Conservation (phyloP, 331 rosid species). For the Quercus lobata region DNA sequence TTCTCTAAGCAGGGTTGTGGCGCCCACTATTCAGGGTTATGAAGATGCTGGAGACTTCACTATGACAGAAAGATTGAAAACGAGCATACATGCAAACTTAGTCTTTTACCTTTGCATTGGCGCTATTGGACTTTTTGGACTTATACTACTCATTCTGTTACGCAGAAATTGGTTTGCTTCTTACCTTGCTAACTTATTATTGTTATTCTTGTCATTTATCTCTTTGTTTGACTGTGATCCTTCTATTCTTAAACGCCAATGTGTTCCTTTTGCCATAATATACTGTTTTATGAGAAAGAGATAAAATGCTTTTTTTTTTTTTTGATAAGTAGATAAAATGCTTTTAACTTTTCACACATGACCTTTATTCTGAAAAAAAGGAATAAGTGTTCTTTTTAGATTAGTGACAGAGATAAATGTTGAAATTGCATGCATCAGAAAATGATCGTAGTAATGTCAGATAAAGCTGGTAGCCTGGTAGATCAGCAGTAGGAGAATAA, state of each 20-base stretch:
- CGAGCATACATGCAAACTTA: constrained; percentile 78
- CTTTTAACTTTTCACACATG: neutral
- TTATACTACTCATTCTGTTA: constrained; percentile 55
- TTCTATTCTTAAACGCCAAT: neutral
- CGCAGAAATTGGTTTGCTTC: constrained; percentile 57
- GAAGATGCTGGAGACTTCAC: constrained; percentile 99
- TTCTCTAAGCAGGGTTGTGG: constrained; percentile 89
- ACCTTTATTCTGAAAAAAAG: neutral
- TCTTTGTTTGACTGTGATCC: neutral
- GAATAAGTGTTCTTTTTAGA: too few species aligned
- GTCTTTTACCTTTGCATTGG: constrained; percentile 67
- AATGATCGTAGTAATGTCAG: neutral
- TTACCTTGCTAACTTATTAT: neutral
- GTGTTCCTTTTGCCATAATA: neutral
- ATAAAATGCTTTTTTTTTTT: neutral
- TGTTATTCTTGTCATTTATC: neutral
- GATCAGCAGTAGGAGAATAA: neutral
- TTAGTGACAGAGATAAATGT: neutral
- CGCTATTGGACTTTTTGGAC: constrained; percentile 59
- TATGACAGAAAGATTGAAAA: constrained; percentile 65
- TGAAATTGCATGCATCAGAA: neutral
- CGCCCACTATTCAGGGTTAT: constrained; percentile 97
- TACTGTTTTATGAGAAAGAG: neutral
- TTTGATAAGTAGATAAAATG: neutral
- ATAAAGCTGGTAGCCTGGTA: neutral